A percentile compares a stretch with the other conserved stretches of the same genome.
Evolutionary conservation across 2,329 filamentous ascomycete species (phyloP).

Genomic region (Phaeoacremonium minimum): DNA sequence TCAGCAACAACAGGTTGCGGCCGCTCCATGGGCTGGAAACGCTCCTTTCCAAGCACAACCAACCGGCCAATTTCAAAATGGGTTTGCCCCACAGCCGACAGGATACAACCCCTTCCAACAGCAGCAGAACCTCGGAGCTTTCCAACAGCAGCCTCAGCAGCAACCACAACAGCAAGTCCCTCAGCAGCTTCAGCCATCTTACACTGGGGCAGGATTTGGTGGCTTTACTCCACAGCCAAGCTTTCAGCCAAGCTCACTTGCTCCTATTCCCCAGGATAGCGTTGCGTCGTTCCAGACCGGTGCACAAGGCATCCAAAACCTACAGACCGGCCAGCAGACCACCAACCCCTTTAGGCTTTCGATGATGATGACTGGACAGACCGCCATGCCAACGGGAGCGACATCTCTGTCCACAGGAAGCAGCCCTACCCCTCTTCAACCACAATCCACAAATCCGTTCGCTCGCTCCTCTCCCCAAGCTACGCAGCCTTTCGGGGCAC

Average conservation of each 20-base stretch:
- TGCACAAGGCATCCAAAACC: slow-evolving; percentile 33
- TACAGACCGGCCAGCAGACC: slow-evolving; percentile 51
- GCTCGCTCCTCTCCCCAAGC: slow-evolving; percentile 58
- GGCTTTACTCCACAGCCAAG: slow-evolving; percentile 67
- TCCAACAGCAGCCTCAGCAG: slow-evolving; percentile 23
- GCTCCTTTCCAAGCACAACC: slow-evolving; percentile 29
- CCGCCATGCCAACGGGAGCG: slow-evolving; percentile 40
- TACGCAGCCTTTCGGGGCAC: slow-evolving; percentile 29
- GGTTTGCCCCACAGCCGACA: slow-evolving; percentile 33
- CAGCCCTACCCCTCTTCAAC: slow-evolving; percentile 34
- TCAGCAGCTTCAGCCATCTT: slow-evolving; percentile 41
- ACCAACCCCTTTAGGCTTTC: slow-evolving; percentile 96
- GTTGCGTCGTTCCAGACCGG: slow-evolving; percentile 45
- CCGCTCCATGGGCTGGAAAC: slow-evolving; percentile 7
- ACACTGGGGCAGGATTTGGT: slow-evolving; percentile 75
- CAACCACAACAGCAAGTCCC: slow-evolving; percentile 32
- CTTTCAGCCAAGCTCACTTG: slow-evolving; percentile 49
- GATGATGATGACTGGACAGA: slow-evolving; percentile 62
- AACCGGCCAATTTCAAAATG: slow-evolving; percentile 32
- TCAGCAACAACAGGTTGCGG: slow-evolving; percentile 18
- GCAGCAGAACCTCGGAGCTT: slow-evolving; percentile 26
- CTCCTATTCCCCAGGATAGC: slow-evolving; percentile 55
- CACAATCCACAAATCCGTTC: slow-evolving; percentile 83
- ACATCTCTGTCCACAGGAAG: slow-evolving; percentile 28
- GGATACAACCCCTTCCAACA: slow-evolving; percentile 39